phyloP scores from a whole-genome alignment of 2,329 filamentous ascomycete species.

The Colletotrichum sp. region DNA sequence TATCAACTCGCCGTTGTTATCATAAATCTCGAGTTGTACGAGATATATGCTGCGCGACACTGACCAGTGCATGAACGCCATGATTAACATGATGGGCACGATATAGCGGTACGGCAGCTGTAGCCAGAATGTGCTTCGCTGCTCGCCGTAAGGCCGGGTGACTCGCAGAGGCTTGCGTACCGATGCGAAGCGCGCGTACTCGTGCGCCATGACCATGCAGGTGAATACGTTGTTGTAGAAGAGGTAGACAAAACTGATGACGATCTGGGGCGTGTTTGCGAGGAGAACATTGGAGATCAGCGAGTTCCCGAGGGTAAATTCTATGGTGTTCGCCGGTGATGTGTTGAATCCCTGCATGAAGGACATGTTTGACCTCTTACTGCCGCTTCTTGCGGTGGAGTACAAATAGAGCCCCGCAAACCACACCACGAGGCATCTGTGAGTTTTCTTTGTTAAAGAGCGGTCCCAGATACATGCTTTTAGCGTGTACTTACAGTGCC shows the following conservation, averaged over 20 bases:
- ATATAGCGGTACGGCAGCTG: not conserved
- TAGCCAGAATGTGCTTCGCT: not conserved
- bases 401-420: not conserved
- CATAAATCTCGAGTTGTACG: not conserved
- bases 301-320: not conserved
- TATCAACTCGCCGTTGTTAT: not conserved
- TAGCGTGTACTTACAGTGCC: not conserved
- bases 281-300: not conserved
- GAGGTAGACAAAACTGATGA: not conserved
- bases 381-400: not conserved
- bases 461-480: not conserved
- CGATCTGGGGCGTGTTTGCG: not conserved
- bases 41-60: not conserved
- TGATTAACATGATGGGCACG: not conserved
- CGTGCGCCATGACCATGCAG: not conserved
- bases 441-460: not conserved
- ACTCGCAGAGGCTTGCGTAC: not conserved
- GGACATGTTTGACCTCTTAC: not conserved
- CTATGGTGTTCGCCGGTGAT: not conserved
- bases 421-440: not conserved
- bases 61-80: not conserved
- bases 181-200: not conserved
- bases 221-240: not conserved
- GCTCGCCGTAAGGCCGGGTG: not conserved
- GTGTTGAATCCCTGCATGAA: not conserved